Evolutionary conservation across 352 stramenopile species (phyloP), one percentile per base, ranked within the genome.

Genomic region (Aphanomyces invadans): DNA sequence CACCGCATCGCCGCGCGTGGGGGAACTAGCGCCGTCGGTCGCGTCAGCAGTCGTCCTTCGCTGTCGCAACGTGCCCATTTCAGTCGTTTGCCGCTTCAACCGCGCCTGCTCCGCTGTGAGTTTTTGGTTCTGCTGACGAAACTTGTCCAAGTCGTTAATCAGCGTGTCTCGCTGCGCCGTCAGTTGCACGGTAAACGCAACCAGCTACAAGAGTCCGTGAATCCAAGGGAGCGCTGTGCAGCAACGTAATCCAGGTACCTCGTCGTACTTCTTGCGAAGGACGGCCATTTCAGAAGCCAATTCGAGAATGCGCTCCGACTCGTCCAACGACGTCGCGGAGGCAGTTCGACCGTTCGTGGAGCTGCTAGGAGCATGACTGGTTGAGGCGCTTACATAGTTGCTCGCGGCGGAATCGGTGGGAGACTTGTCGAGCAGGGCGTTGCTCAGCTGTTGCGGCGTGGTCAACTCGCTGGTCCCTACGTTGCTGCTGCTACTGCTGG

Each of bases 241-340:
- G 56, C 5, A 25, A 28, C 5, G 7, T 29, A 71, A 69, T 23
- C 0, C 44, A 39, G n/a, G 5, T 71, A 92, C 83, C 76, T 95
- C 86, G 63, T 93, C 84, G 69, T 95, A 95, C 74, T 95, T 95
- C 74, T 93, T 93, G 53, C 86, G 82, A 28, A 95, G 68, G 17
- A 73, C 73, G 29, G 76, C 79, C 21, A 91, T 74, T 44, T 92
- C 81, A 28, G 77, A 69, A 11, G 86, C 76, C 15, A 74, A 62
- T 62, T 89, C 81, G 62, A 91, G 42, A n/a, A 19, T 57, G 4
- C 60, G 60, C n/a, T 23, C 26, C 31, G 60, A 67, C 17, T 56
- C 60, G 42, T 39, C 17, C 2, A 38, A n/a, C 0, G 42, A 26
- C 7, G 62, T 51, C 23, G 28, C 33, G 21, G 42, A 15, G 56